A percentile compares a stretch with the other conserved stretches of the same genome.
Conservation (phyloP, 78 protist species). For the Dictyostelium intermedium region DNA sequence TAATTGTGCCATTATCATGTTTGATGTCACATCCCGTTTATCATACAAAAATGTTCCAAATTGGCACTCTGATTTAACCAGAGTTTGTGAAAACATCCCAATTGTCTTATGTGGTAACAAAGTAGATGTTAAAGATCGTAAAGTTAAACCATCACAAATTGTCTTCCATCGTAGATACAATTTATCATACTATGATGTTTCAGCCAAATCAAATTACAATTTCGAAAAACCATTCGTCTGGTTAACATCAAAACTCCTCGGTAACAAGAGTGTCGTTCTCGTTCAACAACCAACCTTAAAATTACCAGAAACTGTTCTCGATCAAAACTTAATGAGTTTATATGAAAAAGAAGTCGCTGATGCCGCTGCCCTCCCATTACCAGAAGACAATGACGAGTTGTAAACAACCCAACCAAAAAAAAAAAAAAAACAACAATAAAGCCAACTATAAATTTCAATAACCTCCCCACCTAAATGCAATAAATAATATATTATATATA, state of each 20-base stretch:
- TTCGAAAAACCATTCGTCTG: constrained; percentile 99
- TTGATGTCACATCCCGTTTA: constrained; percentile 98
- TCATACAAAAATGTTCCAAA: constrained; percentile 98
- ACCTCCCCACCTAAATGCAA: not conserved
- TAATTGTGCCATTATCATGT: constrained; percentile 99
- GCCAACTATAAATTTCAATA: not conserved
- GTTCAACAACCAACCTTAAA: constrained; percentile 69
- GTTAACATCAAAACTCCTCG: constrained; percentile 96
- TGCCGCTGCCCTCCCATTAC: constrained; percentile 85
- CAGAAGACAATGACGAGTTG: constrained; percentile 72
- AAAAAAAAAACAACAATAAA: not conserved
- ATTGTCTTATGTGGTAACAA: constrained; percentile 99
- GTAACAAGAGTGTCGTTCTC: constrained; percentile 50
- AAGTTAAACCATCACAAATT: constrained; percentile 97
- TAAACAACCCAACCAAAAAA: not conserved
- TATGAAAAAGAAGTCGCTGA: constrained; percentile 84
- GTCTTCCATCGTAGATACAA: constrained; percentile 98
- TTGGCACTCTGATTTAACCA: constrained; percentile 98
- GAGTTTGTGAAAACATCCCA: constrained; percentile 99
- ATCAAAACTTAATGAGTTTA: constrained; percentile 54
- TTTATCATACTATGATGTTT: constrained; percentile 98
- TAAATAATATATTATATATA: not conserved
- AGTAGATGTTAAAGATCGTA: constrained; percentile 98
- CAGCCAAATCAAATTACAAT: constrained; percentile 99
- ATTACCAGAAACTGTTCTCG: constrained; percentile 86